These are phyloP conservation scores for Cupressus sempervirens DNA, from an alignment of 75 land plant genomes.

Conservation along the genomic window DNA sequence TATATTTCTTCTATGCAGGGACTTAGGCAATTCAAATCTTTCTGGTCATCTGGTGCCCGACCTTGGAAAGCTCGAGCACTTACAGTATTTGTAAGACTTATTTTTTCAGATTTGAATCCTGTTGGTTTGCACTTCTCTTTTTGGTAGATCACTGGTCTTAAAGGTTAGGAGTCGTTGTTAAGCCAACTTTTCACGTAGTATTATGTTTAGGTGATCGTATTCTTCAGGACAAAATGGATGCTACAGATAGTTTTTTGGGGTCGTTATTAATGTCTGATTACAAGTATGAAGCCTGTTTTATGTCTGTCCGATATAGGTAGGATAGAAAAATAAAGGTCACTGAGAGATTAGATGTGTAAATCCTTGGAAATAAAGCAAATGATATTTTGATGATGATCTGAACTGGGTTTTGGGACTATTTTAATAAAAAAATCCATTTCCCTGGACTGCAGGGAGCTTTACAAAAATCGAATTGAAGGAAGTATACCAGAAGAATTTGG, in stretches of 20 bases:
- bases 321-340: not conserved
- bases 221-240: not conserved
- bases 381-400: not conserved
- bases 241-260: not conserved
- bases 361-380: not conserved
- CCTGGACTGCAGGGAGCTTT: slow-evolving; percentile 72
- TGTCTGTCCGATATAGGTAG: not conserved
- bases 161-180: slow-evolving; percentile 6
- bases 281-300: not conserved
- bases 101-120: not conserved
- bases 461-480: slow-evolving; percentile 89
- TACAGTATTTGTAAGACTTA: slow-evolving; percentile 81
- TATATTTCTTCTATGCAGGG: slow-evolving; percentile 43
- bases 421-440: not conserved
- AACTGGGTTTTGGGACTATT: not conserved
- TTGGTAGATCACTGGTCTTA: not conserved
- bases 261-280: not conserved
- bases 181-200: not conserved
- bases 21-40: slow-evolving; percentile 85
- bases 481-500: slow-evolving; percentile 88
- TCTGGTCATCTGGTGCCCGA: slow-evolving; percentile 89
- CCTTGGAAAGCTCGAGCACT: slow-evolving; percentile 80
- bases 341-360: not conserved
- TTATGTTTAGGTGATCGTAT: not conserved
- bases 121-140: not conserved